Evolutionary conservation across 78 protist species (phyloP), one percentile per base, ranked within the genome.

Genomic region (Blattamonas nauphoetae): DNA sequence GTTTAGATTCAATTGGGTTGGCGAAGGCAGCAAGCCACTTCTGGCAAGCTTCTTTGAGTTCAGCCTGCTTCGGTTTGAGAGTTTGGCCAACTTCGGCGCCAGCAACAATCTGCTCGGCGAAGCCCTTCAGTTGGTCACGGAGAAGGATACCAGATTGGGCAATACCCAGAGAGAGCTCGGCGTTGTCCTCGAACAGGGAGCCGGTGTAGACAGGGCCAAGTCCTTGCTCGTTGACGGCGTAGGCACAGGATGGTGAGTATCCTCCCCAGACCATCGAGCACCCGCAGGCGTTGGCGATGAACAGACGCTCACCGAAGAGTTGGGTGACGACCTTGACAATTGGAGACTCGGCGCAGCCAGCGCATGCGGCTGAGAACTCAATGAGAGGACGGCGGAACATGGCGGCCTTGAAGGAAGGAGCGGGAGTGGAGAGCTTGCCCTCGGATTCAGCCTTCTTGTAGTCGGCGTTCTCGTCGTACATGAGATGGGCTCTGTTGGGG

Each of bases 291-390:
- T 87, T 77, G 85, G 92, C 86, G 80, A 87, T 2, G 36, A 45
- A 0, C 42, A 86, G 1, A 36, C 88, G 38, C 41, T 86, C 83
- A 29, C 90, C 90, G 42, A 11, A 90, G 45, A 87, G 45, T 11
- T 91, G 94, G 45, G 94, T 89, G 77, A 90, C 33, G 35, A 93
- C 86, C 84, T 88, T 93, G 78, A 85, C 77, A 81, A 91, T 89
- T 34, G 93, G 91, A 4, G 93, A 88, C 83, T 93, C 95, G 43
- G 92, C 91, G 88, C 94, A 92, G 41, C 94, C 94, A 32, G 85
- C 92, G 46, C 95, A 93, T 44, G 95, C 94, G 36, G 92, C 95
- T 1, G 88, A 44, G 89, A 92, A 93, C 85, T 92, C 93, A 36
- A 93, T n/a, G 83, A 90, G 85, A 5, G 95, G 95, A 64, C 88